Evolutionary conservation across 2,329 filamentous ascomycete species (phyloP), one percentile per base, ranked within the genome.

Genomic region (Penicillium concentricum): DNA sequence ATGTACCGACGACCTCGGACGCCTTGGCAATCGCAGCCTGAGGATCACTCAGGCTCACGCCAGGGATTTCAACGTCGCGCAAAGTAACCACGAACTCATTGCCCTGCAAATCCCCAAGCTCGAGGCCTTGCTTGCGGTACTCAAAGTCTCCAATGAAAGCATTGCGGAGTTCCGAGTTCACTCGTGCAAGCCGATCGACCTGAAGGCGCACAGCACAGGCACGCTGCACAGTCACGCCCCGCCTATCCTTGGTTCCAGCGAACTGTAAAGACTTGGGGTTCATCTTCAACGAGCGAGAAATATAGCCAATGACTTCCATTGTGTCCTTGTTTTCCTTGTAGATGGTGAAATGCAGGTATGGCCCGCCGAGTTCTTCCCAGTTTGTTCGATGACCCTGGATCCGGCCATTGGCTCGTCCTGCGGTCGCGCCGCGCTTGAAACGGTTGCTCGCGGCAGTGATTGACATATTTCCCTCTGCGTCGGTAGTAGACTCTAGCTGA

Each of bases 291-390:
- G 88, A 83, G 42, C 88, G 88, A 1, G 87, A 85, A 39, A 97
- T 82, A 67, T 89, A 90, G 51, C 85, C 87, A 51, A 95, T 81
- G 0, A 91, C 88, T 66, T 97, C 92, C 90, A 96, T 95, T 1
- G 92, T 97, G 71, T 97, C 92, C 70, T 93, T 92, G 77, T 97
- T 97, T 77, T 96, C 92, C 77, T 97, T 97, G 83, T 93, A 95
- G 50, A 97, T 81, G 0, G 90, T 93, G 72, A 96, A 96, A 73
- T 96, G 92, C 15, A 96, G 78, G 72, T 91, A 94, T 47, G 92
- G 88, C 18, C 89, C 91, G n/a, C 82, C 87, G 41, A 87, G 77
- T 62, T 89, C 86, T 51, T 85, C 78, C 86, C 86, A 89, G 51
- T 78, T 79, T 35, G 83, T 67, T 63, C 81, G 82, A 43, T 78